A percentile compares a stretch with the other conserved stretches of the same genome.
Conservation (phyloP, 176 grass and related monocot species). For the Bolboschoenus planiculmis region DNA sequence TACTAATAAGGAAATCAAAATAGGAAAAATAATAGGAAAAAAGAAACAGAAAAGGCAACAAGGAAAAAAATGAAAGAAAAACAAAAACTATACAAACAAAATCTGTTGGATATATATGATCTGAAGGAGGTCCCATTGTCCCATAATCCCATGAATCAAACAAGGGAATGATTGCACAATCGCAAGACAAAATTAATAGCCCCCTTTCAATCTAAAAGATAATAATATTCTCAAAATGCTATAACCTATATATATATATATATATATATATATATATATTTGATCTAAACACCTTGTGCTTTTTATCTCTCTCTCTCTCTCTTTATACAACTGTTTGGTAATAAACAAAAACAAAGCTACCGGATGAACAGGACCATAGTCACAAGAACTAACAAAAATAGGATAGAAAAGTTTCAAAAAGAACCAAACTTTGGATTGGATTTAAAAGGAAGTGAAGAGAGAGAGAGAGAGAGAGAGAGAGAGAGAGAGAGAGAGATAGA, state of each 20-base stretch:
- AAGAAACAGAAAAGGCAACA: constrained; percentile 1
- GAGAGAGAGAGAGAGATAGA: background rate
- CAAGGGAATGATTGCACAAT: background rate
- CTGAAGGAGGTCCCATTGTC: background rate
- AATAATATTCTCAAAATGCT: constrained; percentile 11
- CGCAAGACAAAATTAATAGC: background rate
- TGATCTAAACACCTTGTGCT: background rate
- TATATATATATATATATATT: no score
- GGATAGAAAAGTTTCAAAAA: background rate
- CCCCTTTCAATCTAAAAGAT: background rate
- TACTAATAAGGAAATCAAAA: constrained; percentile 20
- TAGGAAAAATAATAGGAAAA: constrained; percentile 23
- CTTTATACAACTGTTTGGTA: background rate
- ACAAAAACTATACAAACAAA: background rate
- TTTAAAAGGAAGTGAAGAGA: background rate
- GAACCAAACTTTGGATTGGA: background rate
- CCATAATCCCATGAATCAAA: constrained; percentile 1
- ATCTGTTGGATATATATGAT: constrained; percentile 7
- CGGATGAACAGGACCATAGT: background rate
- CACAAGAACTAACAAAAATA: constrained; percentile 10
- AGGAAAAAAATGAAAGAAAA: background rate
- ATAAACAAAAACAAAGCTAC: constrained; percentile 15
- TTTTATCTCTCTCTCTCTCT: background rate
- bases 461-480: constrained; percentile 21
- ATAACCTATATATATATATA: background rate